Evolutionary conservation across 2,329 filamentous ascomycete species (phyloP).

Genomic region (Pezicula carpinea): DNA sequence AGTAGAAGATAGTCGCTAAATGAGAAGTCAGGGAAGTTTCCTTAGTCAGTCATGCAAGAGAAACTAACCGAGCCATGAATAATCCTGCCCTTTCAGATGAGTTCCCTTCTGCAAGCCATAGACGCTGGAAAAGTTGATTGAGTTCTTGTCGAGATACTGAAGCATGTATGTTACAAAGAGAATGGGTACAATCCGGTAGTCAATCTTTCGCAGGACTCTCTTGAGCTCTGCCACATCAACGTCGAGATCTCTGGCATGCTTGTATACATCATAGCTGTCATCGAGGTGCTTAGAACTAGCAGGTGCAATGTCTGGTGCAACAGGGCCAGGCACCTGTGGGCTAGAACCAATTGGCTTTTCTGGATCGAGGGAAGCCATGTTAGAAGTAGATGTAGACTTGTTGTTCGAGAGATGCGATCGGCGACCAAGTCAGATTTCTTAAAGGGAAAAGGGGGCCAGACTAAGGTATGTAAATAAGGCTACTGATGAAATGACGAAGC

Average conservation of each 20-base stretch:
- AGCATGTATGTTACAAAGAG: constrained; percentile 54
- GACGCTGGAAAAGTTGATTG: constrained; percentile 45
- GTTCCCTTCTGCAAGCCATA: constrained; percentile 44
- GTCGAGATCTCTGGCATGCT: constrained; percentile 23
- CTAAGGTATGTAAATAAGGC: too few relatives aligned
- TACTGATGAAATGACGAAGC: too few relatives aligned
- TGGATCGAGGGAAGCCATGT: constrained; percentile 10
- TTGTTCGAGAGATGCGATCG: constrained; percentile 1
- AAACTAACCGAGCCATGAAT: constrained; percentile 42
- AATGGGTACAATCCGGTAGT: constrained; percentile 48
- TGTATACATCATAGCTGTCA: constrained; percentile 34
- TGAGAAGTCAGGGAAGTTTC: constrained; percentile 23
- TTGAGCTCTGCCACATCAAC: constrained; percentile 23
- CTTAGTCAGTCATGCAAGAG: not conserved
- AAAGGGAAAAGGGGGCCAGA: too few relatives aligned
- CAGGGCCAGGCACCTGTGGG: not conserved
- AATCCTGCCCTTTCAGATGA: constrained; percentile 43
- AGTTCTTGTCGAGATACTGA: constrained; percentile 59
- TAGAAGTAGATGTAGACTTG: constrained; percentile 3
- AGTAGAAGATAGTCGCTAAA: constrained; percentile 41
- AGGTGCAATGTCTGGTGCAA: constrained; percentile 12
- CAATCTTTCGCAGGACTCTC: constrained; percentile 49
- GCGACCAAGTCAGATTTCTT: too few relatives aligned
- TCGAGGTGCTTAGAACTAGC: constrained; percentile 24
- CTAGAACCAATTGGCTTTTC: constrained; percentile 11